Evolutionary conservation across 768 basidiomycete genomes (phyloP).

Genomic region (Mrakia hoshinonis): DNA sequence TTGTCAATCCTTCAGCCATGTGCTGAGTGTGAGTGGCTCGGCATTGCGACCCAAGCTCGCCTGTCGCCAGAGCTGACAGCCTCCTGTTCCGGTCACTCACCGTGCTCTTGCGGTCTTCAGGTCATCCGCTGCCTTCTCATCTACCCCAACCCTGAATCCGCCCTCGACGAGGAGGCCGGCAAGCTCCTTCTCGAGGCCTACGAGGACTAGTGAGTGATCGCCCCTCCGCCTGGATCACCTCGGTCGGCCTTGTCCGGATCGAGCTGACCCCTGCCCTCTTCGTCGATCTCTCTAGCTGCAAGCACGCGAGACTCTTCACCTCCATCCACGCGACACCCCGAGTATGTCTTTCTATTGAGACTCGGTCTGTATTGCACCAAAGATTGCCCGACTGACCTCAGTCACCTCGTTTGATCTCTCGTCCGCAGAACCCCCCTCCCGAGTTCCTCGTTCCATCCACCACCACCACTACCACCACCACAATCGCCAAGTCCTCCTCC

Average conservation of each 20-base stretch:
- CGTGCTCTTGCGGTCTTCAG: slow-evolving; percentile 28
- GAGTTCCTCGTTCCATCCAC: slow-evolving; percentile 11
- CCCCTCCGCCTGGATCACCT: not conserved
- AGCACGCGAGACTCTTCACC: slow-evolving; percentile 76
- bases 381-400: not conserved
- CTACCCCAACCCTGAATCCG: slow-evolving; percentile 93
- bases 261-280: not conserved
- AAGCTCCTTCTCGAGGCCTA: slow-evolving; percentile 82
- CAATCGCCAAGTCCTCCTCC: not conserved
- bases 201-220: slow-evolving; percentile 51
- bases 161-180: slow-evolving; percentile 90
- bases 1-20: slow-evolving; percentile 28
- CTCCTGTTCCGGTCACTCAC: not conserved
- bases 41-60: not conserved
- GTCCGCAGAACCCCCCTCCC: slow-evolving; percentile 19
- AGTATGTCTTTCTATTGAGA: too few species aligned
- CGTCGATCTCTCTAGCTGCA: slow-evolving; percentile 14
- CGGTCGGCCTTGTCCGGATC: slow-evolving; percentile 34
- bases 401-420: not conserved
- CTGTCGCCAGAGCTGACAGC: not conserved
- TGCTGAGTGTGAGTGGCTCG: slow-evolving; percentile 25
- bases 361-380: too few species aligned
- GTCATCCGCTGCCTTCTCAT: slow-evolving; percentile 93
- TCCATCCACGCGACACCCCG: slow-evolving; percentile 82
- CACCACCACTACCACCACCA: not conserved